Base-by-base conservation (phyloP, 169 alveolate species). In the Plasmodium vinckei region DNA sequence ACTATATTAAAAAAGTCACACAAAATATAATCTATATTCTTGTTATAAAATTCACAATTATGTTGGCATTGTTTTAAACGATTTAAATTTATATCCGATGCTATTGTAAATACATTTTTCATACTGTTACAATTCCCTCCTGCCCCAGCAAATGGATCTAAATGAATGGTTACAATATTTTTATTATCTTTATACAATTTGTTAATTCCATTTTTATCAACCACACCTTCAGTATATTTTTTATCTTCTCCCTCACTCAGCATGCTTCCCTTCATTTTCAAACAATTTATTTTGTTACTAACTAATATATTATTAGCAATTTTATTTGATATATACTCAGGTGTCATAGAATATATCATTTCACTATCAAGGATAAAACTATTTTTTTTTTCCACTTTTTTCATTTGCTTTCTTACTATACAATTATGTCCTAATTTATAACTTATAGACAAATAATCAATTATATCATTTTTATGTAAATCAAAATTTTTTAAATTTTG, bases 331-430 rank as follows among this genome's bases (percentile, higher is more conserved):
- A 77, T 77, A 56, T 46, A 64, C 12, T 77, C 88, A 13, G 88
- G 88, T 6, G 88, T 77, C 88, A 77, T 77, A 46, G 88, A 77
- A 42, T 77, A 77, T 21, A 77, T 19, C 88, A 77, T 77, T 49
- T 77, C 77, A 53, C 54, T 77, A 68, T 77, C 88, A 49, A 77
- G 5, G 17, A 77, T 63, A 77, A 77, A 77, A 63, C 88, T 64
- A 19, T 44, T 77, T 25, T 51, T 60, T 23, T 25, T 77, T 9
- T 49, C n/a, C 23, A 73, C 21, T 12, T 47, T 17, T 63, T 53
- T 46, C 54, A 73, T 21, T 25, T 77, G 49, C 39, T 57, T 64
- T 44, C 88, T 27, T 1, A 77, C 77, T 13, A 77, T 19, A 51
- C 49, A 23, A 12, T 23, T 77, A 23, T 42, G 42, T 60, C 33